A percentile compares a stretch with the other conserved stretches of the same genome.
These are phyloP conservation scores for Ascoidea tarda DNA, from an alignment of 805 yeast genomes.

Conservation along the genomic window DNA sequence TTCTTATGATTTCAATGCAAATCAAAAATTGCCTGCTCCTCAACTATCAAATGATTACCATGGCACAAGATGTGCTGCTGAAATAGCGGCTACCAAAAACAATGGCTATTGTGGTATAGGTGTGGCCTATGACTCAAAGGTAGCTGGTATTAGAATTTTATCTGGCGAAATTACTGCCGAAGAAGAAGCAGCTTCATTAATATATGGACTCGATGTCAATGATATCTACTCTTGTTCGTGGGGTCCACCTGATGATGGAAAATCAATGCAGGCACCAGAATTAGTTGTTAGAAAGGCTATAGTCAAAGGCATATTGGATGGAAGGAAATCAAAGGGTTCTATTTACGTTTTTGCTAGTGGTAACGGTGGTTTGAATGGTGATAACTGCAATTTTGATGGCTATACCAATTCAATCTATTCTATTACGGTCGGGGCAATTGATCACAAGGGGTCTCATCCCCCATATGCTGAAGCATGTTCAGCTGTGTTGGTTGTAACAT, in stretches of 20 bases:
- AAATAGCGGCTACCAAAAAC: slow-evolving; percentile 73
- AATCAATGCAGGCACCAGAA: slow-evolving; percentile 75
- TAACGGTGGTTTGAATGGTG: slow-evolving; percentile 74
- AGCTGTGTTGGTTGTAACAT: slow-evolving; percentile 89
- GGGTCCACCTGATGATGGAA: slow-evolving; percentile 96
- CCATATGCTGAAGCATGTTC: slow-evolving; percentile 85
- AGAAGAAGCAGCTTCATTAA: slow-evolving; percentile 84
- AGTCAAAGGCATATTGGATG: slow-evolving; percentile 71
- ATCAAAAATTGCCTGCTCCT: slow-evolving; percentile 66
- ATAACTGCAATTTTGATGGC: slow-evolving; percentile 94
- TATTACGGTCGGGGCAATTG: slow-evolving; percentile 89
- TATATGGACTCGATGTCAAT: slow-evolving; percentile 67
- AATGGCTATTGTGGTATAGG: slow-evolving; percentile 93
- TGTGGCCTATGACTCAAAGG: slow-evolving; percentile 79
- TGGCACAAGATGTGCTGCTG: slow-evolving; percentile 98
- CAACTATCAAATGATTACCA: slow-evolving; percentile 72
- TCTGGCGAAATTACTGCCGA: slow-evolving; percentile 70
- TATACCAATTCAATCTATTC: slow-evolving; percentile 93
- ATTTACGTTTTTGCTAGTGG: slow-evolving; percentile 94
- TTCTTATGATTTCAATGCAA: slow-evolving; percentile 87
- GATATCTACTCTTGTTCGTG: slow-evolving; percentile 96
- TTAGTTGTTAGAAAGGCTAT: slow-evolving; percentile 66
- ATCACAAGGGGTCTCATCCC: slow-evolving; percentile 77
- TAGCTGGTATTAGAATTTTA: slow-evolving; percentile 81
- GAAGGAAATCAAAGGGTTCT: slow-evolving; percentile 71